Conservation (phyloP, 129 eudicot genomes). For the Escallonia rubra region DNA sequence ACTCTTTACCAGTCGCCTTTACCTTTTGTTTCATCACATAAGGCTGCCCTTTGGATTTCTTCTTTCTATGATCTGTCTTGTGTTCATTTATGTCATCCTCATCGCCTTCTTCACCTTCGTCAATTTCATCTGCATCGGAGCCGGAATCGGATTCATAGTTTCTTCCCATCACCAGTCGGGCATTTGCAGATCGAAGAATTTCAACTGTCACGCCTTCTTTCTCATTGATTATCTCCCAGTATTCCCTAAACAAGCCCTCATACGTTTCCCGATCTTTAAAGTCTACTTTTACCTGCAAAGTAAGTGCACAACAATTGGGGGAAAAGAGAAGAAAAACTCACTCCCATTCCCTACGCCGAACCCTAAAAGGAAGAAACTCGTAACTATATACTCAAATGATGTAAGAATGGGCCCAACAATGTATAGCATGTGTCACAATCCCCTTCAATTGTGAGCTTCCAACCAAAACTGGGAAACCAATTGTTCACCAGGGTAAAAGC, state of each 20-base stretch:
- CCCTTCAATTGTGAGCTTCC: too few species aligned
- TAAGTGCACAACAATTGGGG: background rate
- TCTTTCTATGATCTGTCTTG: conserved; percentile 20
- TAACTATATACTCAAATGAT: too few species aligned
- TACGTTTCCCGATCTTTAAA: conserved; percentile 50
- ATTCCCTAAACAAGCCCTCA: conserved; percentile 86
- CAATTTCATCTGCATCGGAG: conserved; percentile 5
- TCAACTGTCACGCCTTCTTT: conserved; percentile 45
- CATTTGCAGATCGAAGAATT: conserved; percentile 41
- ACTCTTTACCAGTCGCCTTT: conserved; percentile 37
- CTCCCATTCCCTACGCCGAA: background rate
- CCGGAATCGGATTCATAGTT: conserved; percentile 21
- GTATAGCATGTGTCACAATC: too few species aligned
- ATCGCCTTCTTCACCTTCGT: conserved; percentile 27
- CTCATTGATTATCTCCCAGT: conserved; percentile 68
- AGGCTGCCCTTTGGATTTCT: conserved; percentile 22
- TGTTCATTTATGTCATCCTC: background rate
- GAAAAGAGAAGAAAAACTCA: background rate
- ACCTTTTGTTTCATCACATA: conserved; percentile 13
- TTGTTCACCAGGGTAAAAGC: too few species aligned
- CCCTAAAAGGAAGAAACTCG: too few species aligned
- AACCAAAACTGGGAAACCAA: too few species aligned
- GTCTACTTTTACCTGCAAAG: conserved; percentile 63
- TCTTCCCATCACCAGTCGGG: conserved; percentile 23
- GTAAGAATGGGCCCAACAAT: too few species aligned